These are phyloP conservation scores for Solanum virginianum DNA, from an alignment of 257 asterid species.

Conservation along the genomic window DNA sequence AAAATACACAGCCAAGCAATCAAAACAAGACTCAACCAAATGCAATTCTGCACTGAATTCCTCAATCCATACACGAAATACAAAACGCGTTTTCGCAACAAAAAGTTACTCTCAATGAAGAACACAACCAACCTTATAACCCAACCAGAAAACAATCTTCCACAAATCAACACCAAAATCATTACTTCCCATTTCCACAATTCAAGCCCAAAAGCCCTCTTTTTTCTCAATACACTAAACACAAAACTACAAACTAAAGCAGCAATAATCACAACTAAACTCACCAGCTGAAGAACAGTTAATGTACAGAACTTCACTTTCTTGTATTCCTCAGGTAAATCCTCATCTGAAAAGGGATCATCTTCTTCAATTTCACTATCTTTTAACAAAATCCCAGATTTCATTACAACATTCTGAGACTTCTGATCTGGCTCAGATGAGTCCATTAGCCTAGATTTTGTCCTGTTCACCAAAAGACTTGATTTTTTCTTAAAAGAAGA, in stretches of 20 bases:
- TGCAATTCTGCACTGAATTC: slow-evolving; percentile 73
- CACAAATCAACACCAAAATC: slow-evolving; percentile 67
- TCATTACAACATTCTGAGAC: slow-evolving; percentile 15
- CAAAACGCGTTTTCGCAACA: slow-evolving; percentile 57
- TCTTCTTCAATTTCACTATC: slow-evolving; percentile 65
- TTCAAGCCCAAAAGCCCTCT: slow-evolving; percentile 18
- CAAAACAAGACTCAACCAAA: slow-evolving; percentile 70
- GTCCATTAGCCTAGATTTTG: slow-evolving; percentile 57
- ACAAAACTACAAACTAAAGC: slow-evolving; percentile 40
- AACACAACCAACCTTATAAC: slow-evolving; percentile 51
- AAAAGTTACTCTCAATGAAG: slow-evolving; percentile 49
- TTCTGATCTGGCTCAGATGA: slow-evolving; percentile 34
- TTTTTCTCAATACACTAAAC: slow-evolving; percentile 13
- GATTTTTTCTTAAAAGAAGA: slow-evolving; percentile 46
- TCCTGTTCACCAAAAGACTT: slow-evolving; percentile 23
- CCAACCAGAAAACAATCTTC: slow-evolving; percentile 79
- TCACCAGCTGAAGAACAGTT: slow-evolving; percentile 42
- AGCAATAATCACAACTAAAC: slow-evolving; percentile 43
- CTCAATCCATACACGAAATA: slow-evolving; percentile 82
- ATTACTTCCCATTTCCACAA: slow-evolving; percentile 84
- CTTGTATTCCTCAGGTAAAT: slow-evolving; percentile 63
- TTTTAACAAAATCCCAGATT: slow-evolving; percentile 39
- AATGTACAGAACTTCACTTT: slow-evolving; percentile 39
- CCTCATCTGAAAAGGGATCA: slow-evolving; percentile 73
- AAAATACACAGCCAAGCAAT: slow-evolving; percentile 75